Evolutionary conservation across 306 rosid species (phyloP), one percentile per base, ranked within the genome.

Genomic region (Cucumis cinereus): DNA sequence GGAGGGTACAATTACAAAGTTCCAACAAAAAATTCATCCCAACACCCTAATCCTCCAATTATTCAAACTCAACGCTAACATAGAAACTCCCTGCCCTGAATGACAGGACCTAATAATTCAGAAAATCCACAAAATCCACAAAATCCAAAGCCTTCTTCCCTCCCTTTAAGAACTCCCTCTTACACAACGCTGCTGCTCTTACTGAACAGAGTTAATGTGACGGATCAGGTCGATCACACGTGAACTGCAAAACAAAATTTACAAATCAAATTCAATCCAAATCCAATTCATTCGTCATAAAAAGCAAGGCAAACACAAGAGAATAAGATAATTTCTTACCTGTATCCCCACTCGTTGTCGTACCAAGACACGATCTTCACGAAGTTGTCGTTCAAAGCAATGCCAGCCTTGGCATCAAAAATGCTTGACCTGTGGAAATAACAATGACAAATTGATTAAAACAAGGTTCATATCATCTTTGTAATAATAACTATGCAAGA

Each of bases 161-260:
- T 5, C 55, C 55, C 22, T 53, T 22, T 19, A 49, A 30, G 35
- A 30, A 30, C 35, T 0, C 35, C 4, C 30, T 28, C 35, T 30
- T 30, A 33, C 26, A 43, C 10, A 20, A 69, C 1, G 1, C 6
- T n/a, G n/a, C n/a, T n/a, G n/a, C 2, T 13, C 4, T 59, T 30
- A 41, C 58, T 38, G 20, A 17, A 63, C 74, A 19, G 92, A 83
- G 77, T 89, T 88, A 4, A 95, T 89, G 91, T 92, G 90, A 24
- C 63, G 82, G 45, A 95, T 95, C 91, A 95, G 82, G 83, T 95
- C 99, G 30, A 95, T 23, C 79, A 95, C 99, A 72, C 99, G 99
- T 68, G 98, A 4, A 75, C 99, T 95, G 93, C 89, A 78, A 47
- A 55, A 13, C 33, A 56, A 59, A 55, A 3, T 24, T 53, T 1